Evolutionary conservation across 169 alveolate species (phyloP), one percentile per base, ranked within the genome.

Genomic region (Babesia sp.): DNA sequence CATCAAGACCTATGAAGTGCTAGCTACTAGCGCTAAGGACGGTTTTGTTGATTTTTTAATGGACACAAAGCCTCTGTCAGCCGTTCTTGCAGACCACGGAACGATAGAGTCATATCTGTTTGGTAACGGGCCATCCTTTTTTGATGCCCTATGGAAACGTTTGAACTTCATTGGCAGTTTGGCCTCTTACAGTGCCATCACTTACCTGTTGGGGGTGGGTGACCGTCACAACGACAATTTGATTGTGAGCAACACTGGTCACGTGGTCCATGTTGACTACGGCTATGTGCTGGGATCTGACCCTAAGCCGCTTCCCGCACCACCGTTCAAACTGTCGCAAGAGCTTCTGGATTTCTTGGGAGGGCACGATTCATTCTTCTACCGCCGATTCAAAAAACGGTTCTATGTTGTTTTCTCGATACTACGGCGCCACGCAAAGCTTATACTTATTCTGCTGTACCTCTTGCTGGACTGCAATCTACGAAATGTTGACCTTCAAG

Each of bases 191-290:
- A 93, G 99, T 83, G 98, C 97, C 16, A 92, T 96, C 29, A 97
- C 99, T 1, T 97, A 96, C 84, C 83, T 98, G 28, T 87, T 98
- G 71, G 99, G 99, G 26, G 95, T 98, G 2, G 99, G 99, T 11
- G 99, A 98, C 86, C 88, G 99, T 26, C 99, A 98, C 90, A 85
- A 96, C 59, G 99, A 98, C 87, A 98, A 98, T 81, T 68, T 98
- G 61, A 91, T 98, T 91, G 90, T 96, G 22, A 91, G 94, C 63
- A 90, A 87, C 58, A 90, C 87, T 75, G 98, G 99, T 3, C 92
- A 95, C 44, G 87, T 98, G 82, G 94, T 97, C 79, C 99, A 98
- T 84, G 96, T 97, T n/a, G 99, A 98, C 86, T 98, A 96, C 90
- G 99, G 99, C 24, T 98, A 91, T 84, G 96, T 97, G 37, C 86